phyloP scores from a whole-genome alignment of 169 alveolate species.

The Plasmodium gaboni region DNA sequence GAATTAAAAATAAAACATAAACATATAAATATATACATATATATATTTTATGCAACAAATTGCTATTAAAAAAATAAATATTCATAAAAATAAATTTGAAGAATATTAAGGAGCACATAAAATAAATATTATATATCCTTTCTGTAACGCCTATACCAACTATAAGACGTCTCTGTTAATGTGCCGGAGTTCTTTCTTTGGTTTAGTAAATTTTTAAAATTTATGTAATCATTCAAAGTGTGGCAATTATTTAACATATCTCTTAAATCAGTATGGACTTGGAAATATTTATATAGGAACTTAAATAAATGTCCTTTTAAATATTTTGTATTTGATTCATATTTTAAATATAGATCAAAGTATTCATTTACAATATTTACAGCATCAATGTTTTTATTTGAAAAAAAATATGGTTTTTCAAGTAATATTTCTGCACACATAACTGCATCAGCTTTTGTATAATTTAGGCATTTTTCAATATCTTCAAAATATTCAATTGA shows the following conservation, averaged over 20 bases:
- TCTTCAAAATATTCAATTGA: conserved; percentile 92
- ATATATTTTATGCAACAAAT: background rate
- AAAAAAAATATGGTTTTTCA: conserved; percentile 91
- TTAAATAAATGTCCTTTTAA: conserved; percentile 67
- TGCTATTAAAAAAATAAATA: background rate
- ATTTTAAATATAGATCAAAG: conserved; percentile 60
- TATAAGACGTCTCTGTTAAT: conserved; percentile 28
- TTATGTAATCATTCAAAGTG: conserved; percentile 42
- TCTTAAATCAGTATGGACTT: conserved; percentile 56
- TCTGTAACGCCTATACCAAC: conserved; percentile 73
- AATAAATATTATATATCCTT: background rate
- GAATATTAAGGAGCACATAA: background rate
- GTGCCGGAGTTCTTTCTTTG: conserved; percentile 19
- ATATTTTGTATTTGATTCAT: conserved; percentile 69
- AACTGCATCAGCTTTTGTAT: conserved; percentile 94
- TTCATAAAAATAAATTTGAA: background rate
- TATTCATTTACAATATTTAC: conserved; percentile 64
- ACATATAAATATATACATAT: background rate
- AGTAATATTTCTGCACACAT: conserved; percentile 94
- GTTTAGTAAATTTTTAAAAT: conserved; percentile 21
- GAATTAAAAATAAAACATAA: background rate
- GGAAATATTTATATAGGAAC: conserved; percentile 59
- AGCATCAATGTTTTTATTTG: conserved; percentile 73
- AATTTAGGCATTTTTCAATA: conserved; percentile 88
- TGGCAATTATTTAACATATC: conserved; percentile 66